A percentile compares a stretch with the other conserved stretches of the same genome.
phyloP scores from a whole-genome alignment of 805 yeast genomes.

The Debaryomyces tyrocola region DNA sequence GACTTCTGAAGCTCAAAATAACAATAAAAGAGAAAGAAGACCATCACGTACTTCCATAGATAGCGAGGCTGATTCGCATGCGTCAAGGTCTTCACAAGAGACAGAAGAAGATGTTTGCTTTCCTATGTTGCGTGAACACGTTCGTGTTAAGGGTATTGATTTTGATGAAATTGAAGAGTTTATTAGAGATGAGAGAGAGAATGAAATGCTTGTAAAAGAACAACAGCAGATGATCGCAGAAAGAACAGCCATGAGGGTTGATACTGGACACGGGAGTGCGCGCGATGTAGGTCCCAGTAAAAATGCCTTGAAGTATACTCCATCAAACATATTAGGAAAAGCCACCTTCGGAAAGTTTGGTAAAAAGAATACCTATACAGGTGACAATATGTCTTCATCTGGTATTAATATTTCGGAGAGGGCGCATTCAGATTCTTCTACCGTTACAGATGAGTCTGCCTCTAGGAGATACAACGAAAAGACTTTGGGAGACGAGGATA shows the following conservation, averaged over 20 bases:
- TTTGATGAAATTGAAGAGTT: slow-evolving; percentile 88
- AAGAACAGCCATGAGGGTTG: slow-evolving; percentile 15
- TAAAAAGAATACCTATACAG: not conserved
- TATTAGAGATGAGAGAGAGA: slow-evolving; percentile 58
- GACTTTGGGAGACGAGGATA: slow-evolving; percentile 12
- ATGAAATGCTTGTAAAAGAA: slow-evolving; percentile 27
- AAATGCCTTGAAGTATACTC: slow-evolving; percentile 66
- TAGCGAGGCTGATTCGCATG: slow-evolving; percentile 69
- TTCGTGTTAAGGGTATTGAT: slow-evolving; percentile 73
- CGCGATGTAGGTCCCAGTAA: slow-evolving; percentile 25
- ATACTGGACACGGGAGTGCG: slow-evolving; percentile 10
- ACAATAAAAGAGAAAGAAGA: slow-evolving; percentile 29
- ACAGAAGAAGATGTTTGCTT: slow-evolving; percentile 98
- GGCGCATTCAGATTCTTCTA: slow-evolving; percentile 20
- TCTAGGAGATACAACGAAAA: not conserved
- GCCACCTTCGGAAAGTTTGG: slow-evolving; percentile 2
- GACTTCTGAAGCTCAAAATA: slow-evolving; percentile 11
- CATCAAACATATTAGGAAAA: slow-evolving; percentile 36
- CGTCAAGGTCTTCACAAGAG: slow-evolving; percentile 78
- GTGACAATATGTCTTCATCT: not conserved
- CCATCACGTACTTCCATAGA: slow-evolving; percentile 45
- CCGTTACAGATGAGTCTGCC: slow-evolving; percentile 20
- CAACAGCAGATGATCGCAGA: slow-evolving; percentile 27
- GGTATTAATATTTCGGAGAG: slow-evolving; percentile 6
- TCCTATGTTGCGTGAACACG: slow-evolving; percentile 75